These are phyloP conservation scores for Benincasa hispida DNA, from an alignment of 306 rosid species.

Conservation along the genomic window DNA sequence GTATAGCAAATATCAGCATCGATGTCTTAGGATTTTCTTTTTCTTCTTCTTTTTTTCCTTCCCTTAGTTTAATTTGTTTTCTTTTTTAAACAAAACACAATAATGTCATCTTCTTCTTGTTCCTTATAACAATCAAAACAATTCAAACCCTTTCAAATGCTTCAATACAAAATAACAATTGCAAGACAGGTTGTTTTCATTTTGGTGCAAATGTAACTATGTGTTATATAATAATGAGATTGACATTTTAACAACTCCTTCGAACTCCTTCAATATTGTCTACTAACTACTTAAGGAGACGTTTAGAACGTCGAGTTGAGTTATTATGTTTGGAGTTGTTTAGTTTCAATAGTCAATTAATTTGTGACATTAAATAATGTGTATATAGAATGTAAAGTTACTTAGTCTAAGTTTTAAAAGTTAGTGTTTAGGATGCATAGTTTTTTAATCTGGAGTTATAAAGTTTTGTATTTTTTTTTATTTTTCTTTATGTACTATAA, in stretches of 20 bases:
- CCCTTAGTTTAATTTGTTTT: not conserved
- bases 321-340: no score
- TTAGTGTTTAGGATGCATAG: not conserved
- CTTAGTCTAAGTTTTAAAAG: no score
- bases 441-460: no score
- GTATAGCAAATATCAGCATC: not conserved
- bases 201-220: slow-evolving; percentile 2
- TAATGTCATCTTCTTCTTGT: not conserved
- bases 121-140: not conserved
- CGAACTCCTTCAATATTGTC: not conserved
- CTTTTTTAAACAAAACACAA: not conserved
- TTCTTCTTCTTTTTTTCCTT: no score
- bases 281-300: not conserved
- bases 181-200: not conserved
- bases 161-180: not conserved
- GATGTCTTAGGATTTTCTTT: not conserved
- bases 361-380: no score
- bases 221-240: not conserved
- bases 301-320: no score
- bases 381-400: no score
- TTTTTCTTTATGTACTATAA: no score
- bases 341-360: no score
- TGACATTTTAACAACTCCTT: not conserved
- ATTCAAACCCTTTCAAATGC: not conserved
- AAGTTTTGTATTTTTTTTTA: not conserved